phyloP scores from a whole-genome alignment of 2,329 filamentous ascomycete species.

The Monilinia aucupariae region DNA sequence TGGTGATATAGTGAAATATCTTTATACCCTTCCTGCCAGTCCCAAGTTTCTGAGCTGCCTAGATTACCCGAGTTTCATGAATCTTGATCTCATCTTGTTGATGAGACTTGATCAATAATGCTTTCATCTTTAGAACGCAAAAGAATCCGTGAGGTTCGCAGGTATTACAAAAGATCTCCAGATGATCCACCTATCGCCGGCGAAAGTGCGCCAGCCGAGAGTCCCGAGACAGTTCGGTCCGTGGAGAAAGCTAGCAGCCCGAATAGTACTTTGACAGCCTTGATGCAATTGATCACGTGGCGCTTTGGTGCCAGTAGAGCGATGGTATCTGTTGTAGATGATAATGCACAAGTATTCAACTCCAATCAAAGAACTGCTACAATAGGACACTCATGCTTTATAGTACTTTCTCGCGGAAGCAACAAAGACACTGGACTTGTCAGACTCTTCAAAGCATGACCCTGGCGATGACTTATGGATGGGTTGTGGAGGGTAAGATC shows the following conservation, averaged over 20 bases:
- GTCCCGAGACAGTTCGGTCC: slow-evolving; percentile 2
- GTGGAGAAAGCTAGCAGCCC: slow-evolving; percentile 22
- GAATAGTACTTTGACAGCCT: slow-evolving; percentile 39
- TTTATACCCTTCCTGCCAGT: background rate
- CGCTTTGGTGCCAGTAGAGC: slow-evolving; percentile 41
- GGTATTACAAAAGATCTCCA: slow-evolving; percentile 14
- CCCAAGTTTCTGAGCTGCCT: background rate
- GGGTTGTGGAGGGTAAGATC: slow-evolving; percentile 18
- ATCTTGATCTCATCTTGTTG: background rate
- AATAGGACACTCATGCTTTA: slow-evolving; percentile 11
- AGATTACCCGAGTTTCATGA: no score
- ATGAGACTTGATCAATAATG: slow-evolving; percentile 1
- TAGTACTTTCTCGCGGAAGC: slow-evolving; percentile 47
- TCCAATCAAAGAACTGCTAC: background rate
- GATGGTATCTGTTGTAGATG: slow-evolving; percentile 43
- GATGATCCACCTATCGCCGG: slow-evolving; percentile 5
- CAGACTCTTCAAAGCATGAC: slow-evolving; percentile 17
- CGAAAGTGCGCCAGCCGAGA: background rate
- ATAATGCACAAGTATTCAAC: slow-evolving; percentile 20
- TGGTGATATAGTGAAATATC: background rate
- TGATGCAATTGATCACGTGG: slow-evolving; percentile 44
- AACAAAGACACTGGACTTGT: slow-evolving; percentile 38
- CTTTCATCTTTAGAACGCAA: slow-evolving; percentile 9
- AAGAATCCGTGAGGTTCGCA: slow-evolving; percentile 15
- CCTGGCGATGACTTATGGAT: slow-evolving; percentile 18